Evolutionary conservation across 2,329 filamentous ascomycete genomes (phyloP), one percentile per base, ranked within the genome.

Genomic region (Didymella glomerata): DNA sequence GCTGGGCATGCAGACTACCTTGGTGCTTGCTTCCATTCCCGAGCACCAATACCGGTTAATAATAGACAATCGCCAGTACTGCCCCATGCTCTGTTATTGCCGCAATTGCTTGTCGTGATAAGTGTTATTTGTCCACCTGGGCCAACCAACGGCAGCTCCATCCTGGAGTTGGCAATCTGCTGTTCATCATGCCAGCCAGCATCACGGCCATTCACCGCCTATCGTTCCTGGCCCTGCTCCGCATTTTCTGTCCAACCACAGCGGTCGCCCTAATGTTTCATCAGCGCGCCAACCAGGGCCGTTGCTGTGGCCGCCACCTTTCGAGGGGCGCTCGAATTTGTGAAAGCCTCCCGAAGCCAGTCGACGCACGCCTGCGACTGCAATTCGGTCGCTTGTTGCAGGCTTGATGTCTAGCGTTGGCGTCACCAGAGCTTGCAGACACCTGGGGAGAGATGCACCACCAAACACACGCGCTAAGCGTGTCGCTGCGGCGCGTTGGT

Each of bases 1-100:
- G 44, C 54, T 52, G 45, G 49, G 28, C 56, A 45, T 53, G 44
- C 48, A 34, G 49, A 32, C 55, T 53, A 36, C 32, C 16, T 48
- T 44, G 52, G 55, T 49, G 50, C 56, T 54, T 59, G 50, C 56
- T 51, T 59, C 41, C 50, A 54, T 59, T 47, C 56, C 56, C 56
- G 56, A 36, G 46, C 50, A 42, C 24, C 45, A 48, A 46, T 32
- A 40, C 56, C 56, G 56, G 47, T 52, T 60, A 60, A 55, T 55
- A 60, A 55, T 60, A 60, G 57, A 44, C 38, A 45, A 41, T 24
- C 27, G 14, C 50, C 40, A 48, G n/a, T 47, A 30, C 51, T 48
- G 36, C 20, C 52, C 48, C 57, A 30, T 52, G 49, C n/a, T 18
- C 30, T 36, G n/a, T 32, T 45, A 50, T 60, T 48, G 44, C 57